Evolutionary conservation across 2,329 filamentous ascomycete species (phyloP).

Genomic region (Hysterium pulicare): DNA sequence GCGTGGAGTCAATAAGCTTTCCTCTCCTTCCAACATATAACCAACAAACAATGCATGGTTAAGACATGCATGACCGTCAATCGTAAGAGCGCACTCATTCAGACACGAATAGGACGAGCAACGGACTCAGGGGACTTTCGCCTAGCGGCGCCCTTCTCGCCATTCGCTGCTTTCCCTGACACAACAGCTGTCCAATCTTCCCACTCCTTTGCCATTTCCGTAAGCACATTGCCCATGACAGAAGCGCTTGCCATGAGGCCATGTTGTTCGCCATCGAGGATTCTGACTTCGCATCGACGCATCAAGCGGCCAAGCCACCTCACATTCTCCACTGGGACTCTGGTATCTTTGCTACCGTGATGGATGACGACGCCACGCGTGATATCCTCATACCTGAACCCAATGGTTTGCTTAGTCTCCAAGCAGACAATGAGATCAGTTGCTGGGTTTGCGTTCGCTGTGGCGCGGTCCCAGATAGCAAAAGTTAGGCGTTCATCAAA

Average conservation of each 20-base stretch:
- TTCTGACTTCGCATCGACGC: constrained; percentile 85
- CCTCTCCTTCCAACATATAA: too few relatives aligned
- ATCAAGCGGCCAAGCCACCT: constrained; percentile 93
- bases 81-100: too few relatives aligned
- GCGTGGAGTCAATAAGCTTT: too few relatives aligned
- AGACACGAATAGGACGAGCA: too few relatives aligned
- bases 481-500: constrained; percentile 88
- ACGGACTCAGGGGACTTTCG: too few relatives aligned
- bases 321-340: constrained; percentile 93
- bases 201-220: constrained; percentile 93
- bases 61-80: too few relatives aligned
- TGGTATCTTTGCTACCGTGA: constrained; percentile 83
- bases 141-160: too few relatives aligned
- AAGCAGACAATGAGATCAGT: constrained; percentile 90
- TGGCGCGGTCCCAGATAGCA: constrained; percentile 91
- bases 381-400: constrained; percentile 96
- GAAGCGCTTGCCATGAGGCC: constrained; percentile 90
- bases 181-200: constrained; percentile 38
- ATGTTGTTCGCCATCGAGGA: constrained; percentile 88
- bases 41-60: too few relatives aligned
- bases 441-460: constrained; percentile 86
- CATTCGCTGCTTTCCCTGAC: background rate
- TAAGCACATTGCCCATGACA: constrained; percentile 92
- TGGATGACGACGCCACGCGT: constrained; percentile 88
- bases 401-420: constrained; percentile 85